Conservation (phyloP, 208 protist species). For the Entamoeba moshkovskii region DNA sequence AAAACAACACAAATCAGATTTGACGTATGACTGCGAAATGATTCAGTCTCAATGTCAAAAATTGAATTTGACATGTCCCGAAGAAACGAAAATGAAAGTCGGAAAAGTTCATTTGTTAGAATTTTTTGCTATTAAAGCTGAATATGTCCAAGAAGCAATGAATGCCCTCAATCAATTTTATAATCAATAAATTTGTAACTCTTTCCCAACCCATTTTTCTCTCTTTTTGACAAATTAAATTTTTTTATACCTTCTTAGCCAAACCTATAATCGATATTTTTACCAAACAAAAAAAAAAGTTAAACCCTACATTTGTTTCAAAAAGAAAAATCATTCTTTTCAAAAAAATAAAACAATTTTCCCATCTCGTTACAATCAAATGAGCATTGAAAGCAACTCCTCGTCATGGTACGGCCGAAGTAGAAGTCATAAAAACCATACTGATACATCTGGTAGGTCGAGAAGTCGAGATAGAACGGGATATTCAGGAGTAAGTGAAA, state of each 20-base stretch:
- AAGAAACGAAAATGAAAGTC: background rate
- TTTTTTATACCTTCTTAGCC: too few species aligned
- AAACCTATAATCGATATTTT: too few species aligned
- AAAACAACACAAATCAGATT: background rate
- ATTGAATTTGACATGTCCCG: background rate
- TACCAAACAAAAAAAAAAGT: too few species aligned
- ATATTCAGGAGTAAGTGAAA: background rate
- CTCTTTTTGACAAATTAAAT: too few species aligned
- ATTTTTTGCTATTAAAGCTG: background rate
- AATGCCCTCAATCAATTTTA: background rate
- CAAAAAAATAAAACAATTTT: too few species aligned
- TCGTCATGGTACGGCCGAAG: background rate
- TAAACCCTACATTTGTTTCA: too few species aligned
- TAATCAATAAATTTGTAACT: background rate
- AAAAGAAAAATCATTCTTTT: too few species aligned
- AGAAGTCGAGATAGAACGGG: background rate
- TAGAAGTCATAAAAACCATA: background rate
- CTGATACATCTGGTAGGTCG: background rate
- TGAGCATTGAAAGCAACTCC: background rate
- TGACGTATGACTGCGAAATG: background rate
- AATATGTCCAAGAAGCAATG: background rate
- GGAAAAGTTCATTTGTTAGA: background rate
- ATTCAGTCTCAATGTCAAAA: background rate
- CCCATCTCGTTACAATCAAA: background rate
- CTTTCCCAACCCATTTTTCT: too few species aligned